Base-by-base conservation (phyloP, 1,284 basidiomycete genomes). In the Austroboletus niveus region DNA sequence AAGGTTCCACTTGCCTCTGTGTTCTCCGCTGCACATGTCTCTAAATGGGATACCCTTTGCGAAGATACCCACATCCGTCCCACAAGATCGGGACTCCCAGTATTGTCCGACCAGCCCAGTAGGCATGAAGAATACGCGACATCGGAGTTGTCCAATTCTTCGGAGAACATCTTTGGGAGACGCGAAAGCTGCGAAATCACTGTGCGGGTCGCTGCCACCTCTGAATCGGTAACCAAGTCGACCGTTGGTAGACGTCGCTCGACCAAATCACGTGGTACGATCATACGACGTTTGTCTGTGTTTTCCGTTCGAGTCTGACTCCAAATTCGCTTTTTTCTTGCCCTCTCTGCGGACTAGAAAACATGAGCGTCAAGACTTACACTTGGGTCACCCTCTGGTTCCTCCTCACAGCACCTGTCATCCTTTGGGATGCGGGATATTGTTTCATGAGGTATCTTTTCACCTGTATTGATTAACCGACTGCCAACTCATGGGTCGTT, bases 341-440 rank as follows among this genome's bases (percentile, higher is more conserved):
- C 9, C 34, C 43, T 34, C 34, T 31, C 27, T 27, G 46, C 24
- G 30, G 17, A 31, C n/a, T 30, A 57, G 50, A 36, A 17, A 32
- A 35, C 8, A 83, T 84, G 82, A 64, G 76, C 24, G 66, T 75
- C 15, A 80, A 76, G 52, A 75, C 80, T 0, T 66, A 81, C 48
- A 64, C 71, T 44, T 89, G 86, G 86, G 73, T 89, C 39, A 78
- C 84, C 0, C 65, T 78, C 35, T 90, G 89, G 89, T 89, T 90
- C 61, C 60, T 83, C 3, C 52, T 89, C 41, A 81, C 77, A 9
- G 69, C 75, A 0, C 66, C 82, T 22, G 65, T 87, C 45, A 77
- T 87, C 53, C 59, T 77, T 47, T 87, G 82, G 83, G 89, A 92
- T 73, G 85, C 75, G 1, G 71, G 73, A 0, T 93, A 89, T 65